Evolutionary conservation across 225 moss, liverwort and hornwort species (phyloP).

Genomic region (Climacium dendroides): DNA sequence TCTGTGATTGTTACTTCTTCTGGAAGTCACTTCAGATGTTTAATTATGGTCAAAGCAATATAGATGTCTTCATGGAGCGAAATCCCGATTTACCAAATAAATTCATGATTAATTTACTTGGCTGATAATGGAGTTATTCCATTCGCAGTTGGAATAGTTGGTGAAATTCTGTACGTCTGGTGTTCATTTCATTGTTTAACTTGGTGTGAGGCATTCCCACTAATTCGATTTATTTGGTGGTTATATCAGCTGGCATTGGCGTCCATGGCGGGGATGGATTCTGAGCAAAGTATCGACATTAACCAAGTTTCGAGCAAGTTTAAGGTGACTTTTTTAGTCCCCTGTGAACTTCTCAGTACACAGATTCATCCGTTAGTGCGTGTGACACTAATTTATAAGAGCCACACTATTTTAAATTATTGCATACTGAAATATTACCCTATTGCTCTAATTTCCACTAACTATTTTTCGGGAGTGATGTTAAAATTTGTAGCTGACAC

Average conservation of each 20-base stretch:
- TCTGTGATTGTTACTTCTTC: neutral
- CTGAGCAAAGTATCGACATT: constrained; percentile 28
- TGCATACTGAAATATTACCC: neutral
- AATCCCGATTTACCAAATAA: neutral
- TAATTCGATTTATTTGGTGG: neutral
- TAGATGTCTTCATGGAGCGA: neutral
- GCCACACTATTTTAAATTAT: neutral
- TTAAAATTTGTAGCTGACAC: neutral
- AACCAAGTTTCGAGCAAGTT: constrained; percentile 21
- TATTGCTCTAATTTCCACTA: no score
- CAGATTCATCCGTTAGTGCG: no score
- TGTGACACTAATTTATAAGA: neutral
- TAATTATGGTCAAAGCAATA: neutral
- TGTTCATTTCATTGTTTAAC: neutral
- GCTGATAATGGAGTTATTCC: neutral
- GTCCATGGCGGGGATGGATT: constrained; percentile 44
- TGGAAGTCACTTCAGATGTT: neutral
- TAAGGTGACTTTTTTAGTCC: constrained; percentile 14
- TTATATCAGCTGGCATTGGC: constrained; percentile 50
- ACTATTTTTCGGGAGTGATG: neutral
- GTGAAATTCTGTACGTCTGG: neutral
- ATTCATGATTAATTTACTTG: neutral
- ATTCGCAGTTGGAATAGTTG: neutral
- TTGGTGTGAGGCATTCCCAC: neutral
- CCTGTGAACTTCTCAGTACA: neutral